Conservation (phyloP, 257 asterid species). For the Nicotiana otophora region DNA sequence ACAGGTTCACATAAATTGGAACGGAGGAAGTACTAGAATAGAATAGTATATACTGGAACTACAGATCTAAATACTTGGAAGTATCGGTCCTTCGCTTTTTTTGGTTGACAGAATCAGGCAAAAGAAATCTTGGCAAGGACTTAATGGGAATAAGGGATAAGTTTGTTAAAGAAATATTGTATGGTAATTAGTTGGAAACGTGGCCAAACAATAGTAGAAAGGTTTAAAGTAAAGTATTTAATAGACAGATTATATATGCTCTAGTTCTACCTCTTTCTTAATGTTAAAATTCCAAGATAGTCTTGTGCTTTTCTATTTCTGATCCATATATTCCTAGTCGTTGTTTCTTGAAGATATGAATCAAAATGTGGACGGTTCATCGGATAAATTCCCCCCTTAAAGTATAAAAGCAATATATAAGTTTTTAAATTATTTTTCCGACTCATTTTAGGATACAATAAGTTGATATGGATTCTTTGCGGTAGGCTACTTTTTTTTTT, state of each 20-base stretch:
- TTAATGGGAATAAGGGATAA: background rate
- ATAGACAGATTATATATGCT: background rate
- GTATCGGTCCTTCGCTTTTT: background rate
- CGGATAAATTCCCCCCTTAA: too few species aligned
- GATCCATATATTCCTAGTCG: background rate
- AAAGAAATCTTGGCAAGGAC: background rate
- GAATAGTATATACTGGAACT: background rate
- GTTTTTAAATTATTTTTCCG: too few species aligned
- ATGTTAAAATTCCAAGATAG: background rate
- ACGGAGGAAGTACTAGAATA: background rate
- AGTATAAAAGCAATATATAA: too few species aligned
- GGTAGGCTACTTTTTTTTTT: too few species aligned
- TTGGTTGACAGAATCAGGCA: background rate
- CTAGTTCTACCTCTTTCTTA: background rate
- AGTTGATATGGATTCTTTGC: too few species aligned
- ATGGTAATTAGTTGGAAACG: background rate
- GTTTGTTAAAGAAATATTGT: background rate
- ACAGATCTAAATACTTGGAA: too few species aligned
- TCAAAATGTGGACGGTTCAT: too few species aligned
- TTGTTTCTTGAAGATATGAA: background rate
- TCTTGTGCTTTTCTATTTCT: background rate
- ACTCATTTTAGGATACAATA: too few species aligned
- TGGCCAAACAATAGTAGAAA: background rate
- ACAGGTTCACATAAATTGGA: too few species aligned
- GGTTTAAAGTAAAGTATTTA: background rate